Percentiles rank a stretch among this genome's conserved stretches.
These are phyloP conservation scores for Malus sylvestris DNA, from an alignment of 306 rosid species.

Conservation along the genomic window DNA sequence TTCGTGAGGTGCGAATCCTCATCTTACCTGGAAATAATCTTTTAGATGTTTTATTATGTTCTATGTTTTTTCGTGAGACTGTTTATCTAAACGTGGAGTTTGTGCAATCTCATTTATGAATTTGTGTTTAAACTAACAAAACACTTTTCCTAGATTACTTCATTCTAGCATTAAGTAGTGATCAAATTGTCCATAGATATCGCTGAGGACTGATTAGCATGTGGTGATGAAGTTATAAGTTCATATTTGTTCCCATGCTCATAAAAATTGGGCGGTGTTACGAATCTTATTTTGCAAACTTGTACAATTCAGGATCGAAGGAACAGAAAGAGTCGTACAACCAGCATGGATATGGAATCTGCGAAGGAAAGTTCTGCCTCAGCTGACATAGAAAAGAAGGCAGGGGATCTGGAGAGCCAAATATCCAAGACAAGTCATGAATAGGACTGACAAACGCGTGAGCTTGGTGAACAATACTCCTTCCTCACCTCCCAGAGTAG, in stretches of 20 bases:
- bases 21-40: neutral
- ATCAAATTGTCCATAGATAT: too few species aligned
- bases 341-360: slow-evolving; percentile 70
- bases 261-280: neutral
- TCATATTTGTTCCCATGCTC: neutral
- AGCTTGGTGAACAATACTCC: slow-evolving; percentile 22
- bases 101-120: neutral
- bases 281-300: neutral
- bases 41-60: neutral
- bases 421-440: slow-evolving; percentile 36
- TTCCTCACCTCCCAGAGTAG: slow-evolving; percentile 16
- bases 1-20: slow-evolving; percentile 57
- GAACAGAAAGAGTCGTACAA: slow-evolving; percentile 59
- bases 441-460: slow-evolving; percentile 42
- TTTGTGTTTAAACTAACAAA: neutral
- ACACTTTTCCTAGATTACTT: neutral
- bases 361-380: slow-evolving; percentile 49
- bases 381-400: slow-evolving; percentile 35
- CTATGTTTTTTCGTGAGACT: neutral
- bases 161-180: neutral
- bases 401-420: slow-evolving; percentile 31
- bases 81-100: neutral
- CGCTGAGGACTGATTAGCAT: too few species aligned
- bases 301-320: slow-evolving; percentile 69
- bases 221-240: too few species aligned